Evolutionary conservation across 1,284 basidiomycete genomes (phyloP).

Genomic region (Trichosporon asahii): DNA sequence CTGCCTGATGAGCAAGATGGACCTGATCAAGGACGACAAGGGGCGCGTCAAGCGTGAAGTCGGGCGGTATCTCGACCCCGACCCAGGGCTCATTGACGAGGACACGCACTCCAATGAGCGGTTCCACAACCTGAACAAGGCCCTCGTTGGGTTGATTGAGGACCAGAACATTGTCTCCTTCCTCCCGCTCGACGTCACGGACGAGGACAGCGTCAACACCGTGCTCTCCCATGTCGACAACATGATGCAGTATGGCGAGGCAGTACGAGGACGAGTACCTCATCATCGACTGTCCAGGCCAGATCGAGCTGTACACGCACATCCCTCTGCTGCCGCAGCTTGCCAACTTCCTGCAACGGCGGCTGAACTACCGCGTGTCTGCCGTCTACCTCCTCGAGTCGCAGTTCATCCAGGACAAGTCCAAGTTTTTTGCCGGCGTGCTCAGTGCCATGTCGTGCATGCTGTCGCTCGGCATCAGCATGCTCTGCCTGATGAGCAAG

Average conservation of each 20-base stretch:
- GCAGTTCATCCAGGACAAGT: constrained; percentile 98
- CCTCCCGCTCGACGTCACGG: constrained; percentile 86
- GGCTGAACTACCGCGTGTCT: constrained; percentile 69
- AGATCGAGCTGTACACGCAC: constrained; percentile 99
- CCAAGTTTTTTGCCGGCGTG: constrained; percentile 99
- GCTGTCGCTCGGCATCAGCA: constrained; percentile 94
- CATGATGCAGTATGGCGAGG: constrained; percentile 90
- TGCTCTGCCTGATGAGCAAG: constrained; percentile 98
- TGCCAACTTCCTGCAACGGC: constrained; percentile 60
- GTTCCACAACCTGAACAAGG: constrained; percentile 90
- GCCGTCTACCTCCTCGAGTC: constrained; percentile 92
- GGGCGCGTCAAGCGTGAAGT: constrained; percentile 68
- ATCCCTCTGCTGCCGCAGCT: constrained; percentile 92
- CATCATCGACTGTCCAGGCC: constrained; percentile 96
- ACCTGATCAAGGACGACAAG: constrained; percentile 78
- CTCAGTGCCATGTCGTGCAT: constrained; percentile 97
- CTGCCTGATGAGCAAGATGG: constrained; percentile 99
- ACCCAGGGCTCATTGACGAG: constrained; percentile 81
- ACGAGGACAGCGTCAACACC: constrained; percentile 82
- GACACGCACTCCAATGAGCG: constrained; percentile 72
- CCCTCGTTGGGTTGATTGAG: constrained; percentile 84
- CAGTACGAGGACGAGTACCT: constrained; percentile 96
- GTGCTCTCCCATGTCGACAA: constrained; percentile 96
- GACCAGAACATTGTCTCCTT: constrained; percentile 98
- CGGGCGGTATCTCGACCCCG: constrained; percentile 91